Percentiles rank a stretch among this genome's conserved stretches.
These are phyloP conservation scores for Simplicillium sp. DNA, from an alignment of 2,329 filamentous ascomycete genomes.

Conservation along the genomic window DNA sequence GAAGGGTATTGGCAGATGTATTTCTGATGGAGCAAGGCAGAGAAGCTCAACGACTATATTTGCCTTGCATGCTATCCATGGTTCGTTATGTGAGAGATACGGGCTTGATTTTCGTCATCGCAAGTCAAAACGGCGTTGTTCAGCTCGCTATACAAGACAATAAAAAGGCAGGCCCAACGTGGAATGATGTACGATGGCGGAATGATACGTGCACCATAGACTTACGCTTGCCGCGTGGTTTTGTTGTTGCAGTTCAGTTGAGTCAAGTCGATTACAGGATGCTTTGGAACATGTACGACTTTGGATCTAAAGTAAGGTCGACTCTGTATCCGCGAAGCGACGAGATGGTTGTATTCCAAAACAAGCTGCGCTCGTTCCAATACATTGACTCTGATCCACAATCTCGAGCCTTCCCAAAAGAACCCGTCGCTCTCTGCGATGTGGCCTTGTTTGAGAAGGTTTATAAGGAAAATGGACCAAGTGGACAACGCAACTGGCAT, in stretches of 20 bases:
- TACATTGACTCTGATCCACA: conserved; percentile 69
- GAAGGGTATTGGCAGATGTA: conserved; percentile 64
- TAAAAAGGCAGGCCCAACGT: conserved; percentile 59
- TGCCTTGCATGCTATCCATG: conserved; percentile 69
- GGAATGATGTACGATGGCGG: conserved; percentile 78
- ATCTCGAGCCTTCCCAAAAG: conserved; percentile 64
- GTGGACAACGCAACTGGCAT: conserved; percentile 63
- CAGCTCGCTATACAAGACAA: conserved; percentile 65
- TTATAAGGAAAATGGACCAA: conserved; percentile 59
- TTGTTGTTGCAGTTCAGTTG: conserved; percentile 62
- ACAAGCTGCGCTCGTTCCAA: conserved; percentile 64
- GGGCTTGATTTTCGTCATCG: conserved; percentile 61
- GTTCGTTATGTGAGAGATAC: conserved; percentile 60
- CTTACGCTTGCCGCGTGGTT: conserved; percentile 65
- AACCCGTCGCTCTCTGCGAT: conserved; percentile 62
- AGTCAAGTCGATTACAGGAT: conserved; percentile 68
- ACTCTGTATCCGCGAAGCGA: conserved; percentile 60
- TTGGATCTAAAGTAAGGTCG: conserved; percentile 65
- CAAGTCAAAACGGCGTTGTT: conserved; percentile 70
- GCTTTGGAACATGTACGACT: conserved; percentile 77
- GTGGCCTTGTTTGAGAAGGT: conserved; percentile 67
- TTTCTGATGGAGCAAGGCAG: conserved; percentile 65
- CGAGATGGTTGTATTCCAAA: conserved; percentile 61
- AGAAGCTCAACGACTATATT: conserved; percentile 56
- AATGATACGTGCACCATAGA: conserved; percentile 56